phyloP scores from a whole-genome alignment of 257 asterid genomes.

The Nicotiana undulata region DNA sequence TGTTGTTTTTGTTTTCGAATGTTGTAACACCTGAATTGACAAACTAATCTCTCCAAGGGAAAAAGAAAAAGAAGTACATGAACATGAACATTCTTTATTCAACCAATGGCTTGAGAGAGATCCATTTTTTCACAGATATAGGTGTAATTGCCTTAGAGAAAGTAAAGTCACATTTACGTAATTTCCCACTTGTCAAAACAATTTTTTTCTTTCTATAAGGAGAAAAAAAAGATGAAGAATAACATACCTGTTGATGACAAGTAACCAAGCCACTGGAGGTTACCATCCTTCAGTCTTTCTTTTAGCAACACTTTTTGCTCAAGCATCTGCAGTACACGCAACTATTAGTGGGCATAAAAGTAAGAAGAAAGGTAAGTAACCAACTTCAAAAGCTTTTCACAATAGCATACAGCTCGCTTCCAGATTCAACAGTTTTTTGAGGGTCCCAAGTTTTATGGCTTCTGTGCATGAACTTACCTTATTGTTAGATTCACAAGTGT shows the following conservation, averaged over 20 bases:
- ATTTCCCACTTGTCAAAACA: not conserved
- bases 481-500: not conserved
- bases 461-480: not conserved
- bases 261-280: slow-evolving; percentile 67
- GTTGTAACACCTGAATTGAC: not conserved
- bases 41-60: not conserved
- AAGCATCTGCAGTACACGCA: slow-evolving; percentile 39
- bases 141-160: not conserved
- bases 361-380: not conserved
- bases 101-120: not conserved
- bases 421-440: not conserved
- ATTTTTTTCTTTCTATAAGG: not conserved
- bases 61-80: not conserved
- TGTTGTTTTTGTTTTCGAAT: not conserved
- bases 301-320: slow-evolving; percentile 36
- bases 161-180: not conserved
- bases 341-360: slow-evolving; percentile 10
- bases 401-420: not conserved
- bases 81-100: not conserved
- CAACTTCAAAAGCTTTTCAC: not conserved
- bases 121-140: not conserved
- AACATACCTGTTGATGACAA: slow-evolving; percentile 78
- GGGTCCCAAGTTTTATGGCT: not conserved
- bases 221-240: not conserved
- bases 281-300: slow-evolving; percentile 46